Base-by-base conservation (phyloP, 495 filamentous ascomycete species). In the Venustampulla echinocandica region DNA sequence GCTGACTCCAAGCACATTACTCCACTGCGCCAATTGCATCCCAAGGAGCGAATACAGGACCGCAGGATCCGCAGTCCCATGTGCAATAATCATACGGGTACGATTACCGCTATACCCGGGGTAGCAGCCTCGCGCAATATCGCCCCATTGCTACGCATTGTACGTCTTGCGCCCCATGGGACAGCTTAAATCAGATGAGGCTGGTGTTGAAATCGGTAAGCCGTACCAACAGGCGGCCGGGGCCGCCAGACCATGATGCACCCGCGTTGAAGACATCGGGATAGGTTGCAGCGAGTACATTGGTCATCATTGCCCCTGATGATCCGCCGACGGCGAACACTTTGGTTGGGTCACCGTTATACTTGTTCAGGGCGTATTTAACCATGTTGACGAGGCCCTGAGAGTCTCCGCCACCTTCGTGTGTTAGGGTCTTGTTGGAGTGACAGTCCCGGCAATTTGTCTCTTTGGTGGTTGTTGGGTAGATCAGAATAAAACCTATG, bases 371-470 rank as follows among this genome's bases (percentile, higher is more conserved):
- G 0, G 76, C 61, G 49, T 73, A 77, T 10, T 50, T 64, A 19
- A 80, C 77, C 75, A 80, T 79, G 60, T 71, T 76, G 33, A 62
- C 66, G 36, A 81, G 75, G 17, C 72, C 69, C 40, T 74, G 65
- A 55, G 69, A 73, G 61, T 81, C 69, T 18, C 74, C 71, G 6
- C 74, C 73, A 4, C 71, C 74, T 49, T 74, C 56, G 53, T 76
- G 73, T 14, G 64, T 74, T 1, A 81, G 61, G 4, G 73, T 63
- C 48, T 63, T 65, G 6, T 64, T 57, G 1, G 69, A 75, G 22
- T 69, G 69, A 24, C 80, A 75, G 46, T 82, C 78, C 77, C 77
- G 82, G 63, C 76, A 81, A 22, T 53, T 65, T 20, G 62, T 69
- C n/a, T 49, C 47, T 56, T 68, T 34, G 11, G 69, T 63, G 5